Evolutionary conservation across 2,329 filamentous ascomycete genomes (phyloP).

Genomic region (Blumeria graminis): DNA sequence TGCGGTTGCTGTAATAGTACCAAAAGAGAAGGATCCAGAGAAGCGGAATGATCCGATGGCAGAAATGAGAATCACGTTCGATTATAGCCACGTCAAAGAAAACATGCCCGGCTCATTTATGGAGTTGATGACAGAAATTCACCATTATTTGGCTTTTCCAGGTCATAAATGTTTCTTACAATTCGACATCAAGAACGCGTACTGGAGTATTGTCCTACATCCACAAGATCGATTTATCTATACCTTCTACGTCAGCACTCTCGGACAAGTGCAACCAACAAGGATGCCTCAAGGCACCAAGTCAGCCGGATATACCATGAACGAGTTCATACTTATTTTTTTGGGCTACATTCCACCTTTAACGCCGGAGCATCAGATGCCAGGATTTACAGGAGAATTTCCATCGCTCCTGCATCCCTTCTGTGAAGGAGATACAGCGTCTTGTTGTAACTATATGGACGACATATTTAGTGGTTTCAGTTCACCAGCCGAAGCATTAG

Average conservation of each 20-base stretch:
- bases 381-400: neutral
- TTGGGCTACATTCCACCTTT: neutral
- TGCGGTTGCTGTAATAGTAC: neutral
- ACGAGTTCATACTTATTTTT: neutral
- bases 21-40: neutral
- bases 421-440: neutral
- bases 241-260: neutral
- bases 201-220: conserved; percentile 1
- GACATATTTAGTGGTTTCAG: neutral
- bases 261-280: neutral
- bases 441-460: neutral
- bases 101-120: neutral
- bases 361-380: neutral
- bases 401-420: neutral
- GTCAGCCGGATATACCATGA: neutral
- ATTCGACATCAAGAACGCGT: neutral
- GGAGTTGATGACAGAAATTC: neutral
- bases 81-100: conserved; percentile 2
- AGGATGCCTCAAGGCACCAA: neutral
- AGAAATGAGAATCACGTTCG: neutral
- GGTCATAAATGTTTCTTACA: neutral
- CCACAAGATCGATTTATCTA: neutral
- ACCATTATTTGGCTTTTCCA: neutral
- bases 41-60: neutral
- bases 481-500: neutral